Percentiles rank a stretch among this genome's conserved stretches.
Conservation (phyloP, 495 filamentous ascomycete genomes). For the Rhypophila decipiens region DNA sequence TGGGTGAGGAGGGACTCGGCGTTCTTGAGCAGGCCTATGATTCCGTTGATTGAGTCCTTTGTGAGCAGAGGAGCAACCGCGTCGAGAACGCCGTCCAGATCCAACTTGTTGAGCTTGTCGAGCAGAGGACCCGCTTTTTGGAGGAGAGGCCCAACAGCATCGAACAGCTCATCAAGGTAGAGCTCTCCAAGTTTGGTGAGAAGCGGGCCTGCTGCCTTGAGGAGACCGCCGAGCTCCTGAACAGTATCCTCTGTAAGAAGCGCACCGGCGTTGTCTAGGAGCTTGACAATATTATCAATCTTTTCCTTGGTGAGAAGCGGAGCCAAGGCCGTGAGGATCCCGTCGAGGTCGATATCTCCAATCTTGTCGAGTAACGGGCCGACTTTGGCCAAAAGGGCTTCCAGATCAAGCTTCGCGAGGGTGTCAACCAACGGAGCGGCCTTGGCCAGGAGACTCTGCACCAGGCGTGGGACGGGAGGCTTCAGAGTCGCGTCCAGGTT, state of each 20-base stretch:
- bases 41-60: not conserved
- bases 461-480: conserved; percentile 24
- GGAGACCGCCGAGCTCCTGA: not conserved
- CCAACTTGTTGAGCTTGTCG: conserved; percentile 12
- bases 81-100: conserved; percentile 1
- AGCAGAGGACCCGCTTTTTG: conserved; percentile 23
- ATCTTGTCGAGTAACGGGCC: conserved; percentile 24
- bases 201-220: conserved; percentile 4
- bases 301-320: conserved; percentile 32
- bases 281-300: conserved; percentile 31
- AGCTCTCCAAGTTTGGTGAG: not conserved
- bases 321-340: conserved; percentile 13
- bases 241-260: not conserved
- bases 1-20: not conserved
- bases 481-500: conserved; percentile 24
- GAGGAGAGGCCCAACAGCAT: conserved; percentile 11
- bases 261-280: conserved; percentile 6
- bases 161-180: not conserved
- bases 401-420: conserved; percentile 21
- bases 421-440: conserved; percentile 24
- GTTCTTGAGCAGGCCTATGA: conserved; percentile 2
- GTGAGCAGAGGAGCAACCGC: not conserved
- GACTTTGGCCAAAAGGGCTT: conserved; percentile 23
- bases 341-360: conserved; percentile 20
- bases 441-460: conserved; percentile 22